Percentiles rank a stretch among this genome's conserved stretches.
Evolutionary conservation across 768 basidiomycete species (phyloP).

Genomic region (Mycena crocata): DNA sequence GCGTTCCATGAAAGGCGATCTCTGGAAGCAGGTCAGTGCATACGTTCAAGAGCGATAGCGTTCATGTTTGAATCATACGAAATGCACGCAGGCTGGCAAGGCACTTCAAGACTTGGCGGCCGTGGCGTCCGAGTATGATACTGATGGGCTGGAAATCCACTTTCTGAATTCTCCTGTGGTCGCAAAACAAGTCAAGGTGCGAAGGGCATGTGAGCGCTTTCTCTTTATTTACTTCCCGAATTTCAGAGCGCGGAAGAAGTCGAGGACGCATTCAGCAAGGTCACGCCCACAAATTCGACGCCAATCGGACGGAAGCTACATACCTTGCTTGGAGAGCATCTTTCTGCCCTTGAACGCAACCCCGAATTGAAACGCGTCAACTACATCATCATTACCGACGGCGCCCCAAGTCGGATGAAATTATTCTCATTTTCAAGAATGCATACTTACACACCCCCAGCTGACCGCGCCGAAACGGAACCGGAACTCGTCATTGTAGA

Average conservation of each 20-base stretch:
- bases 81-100: constrained; percentile 46
- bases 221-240: constrained; percentile 31
- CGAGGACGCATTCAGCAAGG: constrained; percentile 29
- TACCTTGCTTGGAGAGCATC: constrained; percentile 26
- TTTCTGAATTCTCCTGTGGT: constrained; percentile 59
- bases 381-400: constrained; percentile 67
- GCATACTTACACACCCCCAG: constrained; percentile 11
- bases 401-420: constrained; percentile 55
- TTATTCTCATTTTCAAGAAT: background rate
- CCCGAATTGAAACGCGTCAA: constrained; percentile 58
- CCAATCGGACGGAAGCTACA: constrained; percentile 34
- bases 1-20: constrained; percentile 57
- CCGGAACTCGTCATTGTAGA: constrained; percentile 55
- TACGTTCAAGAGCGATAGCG: background rate
- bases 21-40: constrained; percentile 58
- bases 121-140: constrained; percentile 57
- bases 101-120: constrained; percentile 58
- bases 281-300: constrained; percentile 27
- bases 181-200: constrained; percentile 48
- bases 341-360: constrained; percentile 24
- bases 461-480: constrained; percentile 48
- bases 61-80: too few relatives aligned
- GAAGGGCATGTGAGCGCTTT: constrained; percentile 18
- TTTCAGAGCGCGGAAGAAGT: constrained; percentile 29
- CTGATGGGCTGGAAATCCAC: constrained; percentile 65